Percentiles rank a stretch among this genome's conserved stretches.
Evolutionary conservation across 345 rosid species (phyloP).

Genomic region (Hypericum perforatum): DNA sequence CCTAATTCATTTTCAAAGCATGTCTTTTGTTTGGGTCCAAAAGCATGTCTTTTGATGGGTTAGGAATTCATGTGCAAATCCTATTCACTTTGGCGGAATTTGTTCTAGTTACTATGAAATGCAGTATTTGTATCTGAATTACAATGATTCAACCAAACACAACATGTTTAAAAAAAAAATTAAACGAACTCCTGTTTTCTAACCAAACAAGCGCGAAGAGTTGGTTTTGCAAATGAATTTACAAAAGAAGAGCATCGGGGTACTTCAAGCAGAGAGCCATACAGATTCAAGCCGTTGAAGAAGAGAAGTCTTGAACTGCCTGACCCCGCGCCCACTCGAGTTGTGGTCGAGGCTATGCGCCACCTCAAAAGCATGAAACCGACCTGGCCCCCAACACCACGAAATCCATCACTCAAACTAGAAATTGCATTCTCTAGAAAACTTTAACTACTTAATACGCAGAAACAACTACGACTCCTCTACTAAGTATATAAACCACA

Average conservation of each 20-base stretch:
- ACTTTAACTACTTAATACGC: background rate
- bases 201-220: background rate
- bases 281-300: slow-evolving; percentile 78
- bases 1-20: no score
- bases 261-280: slow-evolving; percentile 3
- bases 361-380: slow-evolving; percentile 71
- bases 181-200: no score
- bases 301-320: slow-evolving; percentile 88
- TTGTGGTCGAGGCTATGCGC: slow-evolving; percentile 69
- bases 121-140: no score
- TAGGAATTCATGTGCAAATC: no score
- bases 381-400: slow-evolving; percentile 35
- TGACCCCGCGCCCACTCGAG: slow-evolving; percentile 71
- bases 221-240: slow-evolving; percentile 1
- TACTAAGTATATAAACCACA: no score
- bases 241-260: background rate
- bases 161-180: no score
- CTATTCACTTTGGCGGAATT: no score
- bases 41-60: no score
- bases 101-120: no score
- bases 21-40: no score
- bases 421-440: background rate
- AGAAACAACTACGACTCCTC: background rate
- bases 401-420: slow-evolving; percentile 6
- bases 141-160: no score